Percentiles rank a stretch among this genome's conserved stretches.
Conservation (phyloP, 2,329 filamentous ascomycete genomes). For the Xylaria multiplex region DNA sequence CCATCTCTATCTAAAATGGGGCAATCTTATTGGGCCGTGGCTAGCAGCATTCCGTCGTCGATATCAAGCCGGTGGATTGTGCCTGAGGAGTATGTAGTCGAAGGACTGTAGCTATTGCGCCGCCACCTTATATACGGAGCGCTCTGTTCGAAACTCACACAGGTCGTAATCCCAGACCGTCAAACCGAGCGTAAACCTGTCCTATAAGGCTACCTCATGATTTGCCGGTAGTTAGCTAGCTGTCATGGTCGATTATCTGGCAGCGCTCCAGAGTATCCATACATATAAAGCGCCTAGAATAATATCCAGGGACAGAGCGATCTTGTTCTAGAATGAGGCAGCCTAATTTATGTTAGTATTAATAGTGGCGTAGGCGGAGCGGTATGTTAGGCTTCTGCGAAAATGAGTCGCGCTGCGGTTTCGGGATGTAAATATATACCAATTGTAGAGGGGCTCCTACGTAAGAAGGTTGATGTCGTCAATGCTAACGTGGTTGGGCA, state of each 20-base stretch:
- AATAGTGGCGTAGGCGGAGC: too few relatives aligned
- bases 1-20: too few relatives aligned
- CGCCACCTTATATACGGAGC: slow-evolving; percentile 47
- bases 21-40: too few relatives aligned
- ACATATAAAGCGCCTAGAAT: slow-evolving; percentile 47
- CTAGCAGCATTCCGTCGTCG: too few relatives aligned
- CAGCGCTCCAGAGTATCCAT: slow-evolving; percentile 42
- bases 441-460: too few relatives aligned
- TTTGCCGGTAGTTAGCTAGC: slow-evolving; percentile 49
- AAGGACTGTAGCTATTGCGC: slow-evolving; percentile 38
- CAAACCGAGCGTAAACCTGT: slow-evolving; percentile 49
- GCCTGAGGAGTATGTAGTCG: slow-evolving; percentile 47
- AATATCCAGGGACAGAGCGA: slow-evolving; percentile 36
- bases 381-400: not conserved
- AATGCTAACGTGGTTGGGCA: not conserved
- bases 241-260: slow-evolving; percentile 43
- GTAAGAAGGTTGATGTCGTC: not conserved
- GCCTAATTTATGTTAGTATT: not conserved
- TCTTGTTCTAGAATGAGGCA: slow-evolving; percentile 5
- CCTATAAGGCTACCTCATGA: slow-evolving; percentile 40
- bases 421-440: not conserved
- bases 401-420: not conserved
- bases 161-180: slow-evolving; percentile 46
- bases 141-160: slow-evolving; percentile 43
- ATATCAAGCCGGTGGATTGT: slow-evolving; percentile 44